Evolutionary conservation across 176 grass and related monocot species (phyloP), one percentile per base, ranked within the genome.

Genomic region (Avena insularis): DNA sequence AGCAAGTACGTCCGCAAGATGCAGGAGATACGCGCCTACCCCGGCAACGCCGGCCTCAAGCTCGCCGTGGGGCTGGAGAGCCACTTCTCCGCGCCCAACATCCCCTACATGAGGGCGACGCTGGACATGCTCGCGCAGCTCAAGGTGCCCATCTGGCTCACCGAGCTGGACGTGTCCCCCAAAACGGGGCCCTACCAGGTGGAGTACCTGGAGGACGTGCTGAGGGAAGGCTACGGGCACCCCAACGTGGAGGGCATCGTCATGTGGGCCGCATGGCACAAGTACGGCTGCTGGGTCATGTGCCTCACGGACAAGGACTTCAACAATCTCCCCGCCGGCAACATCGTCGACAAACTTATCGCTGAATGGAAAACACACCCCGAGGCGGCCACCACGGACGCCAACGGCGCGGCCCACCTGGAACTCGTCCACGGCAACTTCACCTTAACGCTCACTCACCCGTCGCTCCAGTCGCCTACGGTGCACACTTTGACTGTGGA

Each of bases 121-220:
- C 54, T 98, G 13, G 93, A 98, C 86, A 92, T 77, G 29, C 87
- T 98, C 12, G 93, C 92, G 3, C 79, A 70, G 59, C 79, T 90
- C 0, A 89, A 89, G 27, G 13, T 92, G 7, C 90, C 96, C 29
- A 96, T 98, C 80, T 98, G 96, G 96, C 92, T 98, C 47, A 98
- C 96, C 9, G 96, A 98, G 85, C 88, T 96, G 9, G 96, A 98
- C 14, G 90, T 93, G 21, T 2, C 2, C 13, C 25, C 7, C 0
- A 51, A 14, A 5, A 91, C 80, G 19, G 43, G 50, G 49, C 45
- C 82, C 63, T 86, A 85, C 56, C 86, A 93, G 78, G 89, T 87
- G 21, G 46, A 83, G 31, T 84, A 75, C 70, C 82, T 98, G 72
- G 96, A 98, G 78, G 48, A 89, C 40, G 90, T 98, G 80, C 80